Percentiles rank a stretch among this genome's conserved stretches.
Evolutionary conservation across 345 rosid species (phyloP).

Genomic region (Eucalyptus rudis): DNA sequence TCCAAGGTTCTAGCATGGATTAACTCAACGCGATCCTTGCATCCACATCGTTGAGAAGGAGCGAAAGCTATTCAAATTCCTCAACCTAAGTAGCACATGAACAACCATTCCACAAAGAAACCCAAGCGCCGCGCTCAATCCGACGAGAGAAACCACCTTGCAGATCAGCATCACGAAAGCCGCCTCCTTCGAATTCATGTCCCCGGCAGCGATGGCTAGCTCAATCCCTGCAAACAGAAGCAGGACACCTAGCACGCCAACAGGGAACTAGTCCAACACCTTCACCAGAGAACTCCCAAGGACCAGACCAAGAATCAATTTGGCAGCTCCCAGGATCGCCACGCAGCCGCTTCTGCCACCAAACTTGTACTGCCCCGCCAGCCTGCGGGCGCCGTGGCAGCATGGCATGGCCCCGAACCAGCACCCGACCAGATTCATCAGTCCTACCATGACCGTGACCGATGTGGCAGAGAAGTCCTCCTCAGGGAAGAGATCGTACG

Average conservation of each 20-base stretch:
- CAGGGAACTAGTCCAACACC: conserved; percentile 58
- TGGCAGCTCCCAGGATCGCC: conserved; percentile 53
- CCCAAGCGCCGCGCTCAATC: conserved; percentile 64
- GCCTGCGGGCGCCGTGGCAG: conserved; percentile 76
- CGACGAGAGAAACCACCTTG: conserved; percentile 42
- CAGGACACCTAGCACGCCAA: conserved; percentile 58
- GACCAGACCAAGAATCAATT: conserved; percentile 41
- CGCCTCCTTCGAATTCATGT: conserved; percentile 67
- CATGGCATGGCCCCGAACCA: conserved; percentile 92
- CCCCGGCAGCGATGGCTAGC: conserved; percentile 65
- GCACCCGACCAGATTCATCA: conserved; percentile 71
- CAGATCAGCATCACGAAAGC: conserved; percentile 59
- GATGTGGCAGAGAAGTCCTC: conserved; percentile 54
- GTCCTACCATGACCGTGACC: conserved; percentile 47
- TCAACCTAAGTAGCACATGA: conserved; percentile 36
- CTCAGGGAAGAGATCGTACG: conserved; percentile 57
- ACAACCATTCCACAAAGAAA: conserved; percentile 49
- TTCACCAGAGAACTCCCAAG: conserved; percentile 59
- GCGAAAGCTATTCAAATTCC: conserved; percentile 1
- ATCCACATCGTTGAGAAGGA: not conserved
- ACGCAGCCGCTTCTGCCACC: conserved; percentile 83
- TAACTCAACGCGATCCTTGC: not conserved
- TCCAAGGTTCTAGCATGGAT: not conserved
- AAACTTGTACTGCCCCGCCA: conserved; percentile 79
- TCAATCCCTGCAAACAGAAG: conserved; percentile 71